A percentile compares a stretch with the other conserved stretches of the same genome.
phyloP scores from a whole-genome alignment of 352 stramenopile species.

The Phytophthora palmivora region DNA sequence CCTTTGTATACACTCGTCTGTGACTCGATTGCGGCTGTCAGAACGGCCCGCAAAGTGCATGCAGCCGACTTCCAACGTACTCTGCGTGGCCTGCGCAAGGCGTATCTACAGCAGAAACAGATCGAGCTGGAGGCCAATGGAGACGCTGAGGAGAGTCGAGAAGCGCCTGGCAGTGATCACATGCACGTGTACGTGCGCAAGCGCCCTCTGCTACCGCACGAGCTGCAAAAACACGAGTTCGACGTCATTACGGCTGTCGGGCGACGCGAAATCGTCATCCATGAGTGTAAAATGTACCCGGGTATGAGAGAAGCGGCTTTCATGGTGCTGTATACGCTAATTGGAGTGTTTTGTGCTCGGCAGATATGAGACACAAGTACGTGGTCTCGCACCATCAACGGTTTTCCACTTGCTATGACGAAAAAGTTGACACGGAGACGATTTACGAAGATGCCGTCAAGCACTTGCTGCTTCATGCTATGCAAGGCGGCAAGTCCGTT shows the following conservation, averaged over 20 bases:
- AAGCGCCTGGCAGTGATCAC: conserved; percentile 48
- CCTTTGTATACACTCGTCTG: too few relatives aligned
- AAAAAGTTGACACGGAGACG: conserved; percentile 75
- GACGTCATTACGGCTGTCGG: conserved; percentile 83
- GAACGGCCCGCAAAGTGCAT: conserved; percentile 75
- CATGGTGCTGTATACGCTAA: neutral
- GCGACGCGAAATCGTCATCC: conserved; percentile 73
- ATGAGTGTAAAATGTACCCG: conserved; percentile 92
- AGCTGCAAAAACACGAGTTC: conserved; percentile 87
- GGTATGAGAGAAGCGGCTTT: conserved; percentile 28
- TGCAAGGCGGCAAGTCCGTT: conserved; percentile 69
- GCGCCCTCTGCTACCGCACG: conserved; percentile 87
- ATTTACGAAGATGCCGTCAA: conserved; percentile 75
- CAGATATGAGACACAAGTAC: conserved; percentile 91
- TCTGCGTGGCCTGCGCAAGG: conserved; percentile 48
- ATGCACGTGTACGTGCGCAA: conserved; percentile 90
- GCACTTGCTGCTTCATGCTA: conserved; percentile 72
- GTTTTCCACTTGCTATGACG: conserved; percentile 83
- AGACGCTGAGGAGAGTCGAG: conserved; percentile 8
- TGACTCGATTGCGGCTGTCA: conserved; percentile 20
- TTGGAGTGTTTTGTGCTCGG: conserved; percentile 12
- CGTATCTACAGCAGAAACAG: conserved; percentile 46
- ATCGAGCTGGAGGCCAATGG: neutral
- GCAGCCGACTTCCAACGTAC: conserved; percentile 57
- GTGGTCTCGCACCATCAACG: conserved; percentile 78